Percentiles rank a stretch among this genome's conserved stretches.
Conservation (phyloP, 768 basidiomycete genomes). For the Arthromyces matolae region DNA sequence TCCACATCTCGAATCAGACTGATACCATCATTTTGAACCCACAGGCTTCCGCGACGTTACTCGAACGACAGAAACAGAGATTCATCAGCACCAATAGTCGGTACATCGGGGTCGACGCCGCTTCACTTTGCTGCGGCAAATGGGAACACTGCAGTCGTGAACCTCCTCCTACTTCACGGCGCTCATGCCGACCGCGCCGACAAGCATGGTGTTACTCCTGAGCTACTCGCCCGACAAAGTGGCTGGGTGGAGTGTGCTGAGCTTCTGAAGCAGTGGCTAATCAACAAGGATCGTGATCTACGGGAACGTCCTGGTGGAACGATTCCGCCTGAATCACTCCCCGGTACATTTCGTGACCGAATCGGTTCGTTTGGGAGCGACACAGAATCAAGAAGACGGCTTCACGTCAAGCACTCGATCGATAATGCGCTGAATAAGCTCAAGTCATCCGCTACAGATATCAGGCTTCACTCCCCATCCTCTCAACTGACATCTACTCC, state of each 20-base stretch:
- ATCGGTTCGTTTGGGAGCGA: conserved; percentile 20
- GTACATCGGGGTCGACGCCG: conserved; percentile 86
- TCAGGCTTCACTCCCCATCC: conserved; percentile 26
- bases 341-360: conserved; percentile 15
- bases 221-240: conserved; percentile 75
- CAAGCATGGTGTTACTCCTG: conserved; percentile 89
- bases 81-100: conserved; percentile 65
- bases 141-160: conserved; percentile 77
- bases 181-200: conserved; percentile 80
- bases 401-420: conserved; percentile 76
- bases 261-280: conserved; percentile 62
- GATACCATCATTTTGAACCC: conserved; percentile 7
- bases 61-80: conserved; percentile 67
- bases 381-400: conserved; percentile 39
- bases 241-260: conserved; percentile 79
- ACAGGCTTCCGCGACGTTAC: conserved; percentile 70
- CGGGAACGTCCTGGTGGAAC: conserved; percentile 44
- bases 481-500: conserved; percentile 28
- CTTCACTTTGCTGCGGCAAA: conserved; percentile 97
- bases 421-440: conserved; percentile 65
- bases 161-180: conserved; percentile 78
- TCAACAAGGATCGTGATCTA: conserved; percentile 60
- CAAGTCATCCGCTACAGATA: conserved; percentile 28
- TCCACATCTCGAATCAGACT: conserved; percentile 6
- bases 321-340: conserved; percentile 19